A percentile compares a stretch with the other conserved stretches of the same genome.
Evolutionary conservation across 306 rosid genomes (phyloP).

Genomic region (Cucurbita argyrosperma): DNA sequence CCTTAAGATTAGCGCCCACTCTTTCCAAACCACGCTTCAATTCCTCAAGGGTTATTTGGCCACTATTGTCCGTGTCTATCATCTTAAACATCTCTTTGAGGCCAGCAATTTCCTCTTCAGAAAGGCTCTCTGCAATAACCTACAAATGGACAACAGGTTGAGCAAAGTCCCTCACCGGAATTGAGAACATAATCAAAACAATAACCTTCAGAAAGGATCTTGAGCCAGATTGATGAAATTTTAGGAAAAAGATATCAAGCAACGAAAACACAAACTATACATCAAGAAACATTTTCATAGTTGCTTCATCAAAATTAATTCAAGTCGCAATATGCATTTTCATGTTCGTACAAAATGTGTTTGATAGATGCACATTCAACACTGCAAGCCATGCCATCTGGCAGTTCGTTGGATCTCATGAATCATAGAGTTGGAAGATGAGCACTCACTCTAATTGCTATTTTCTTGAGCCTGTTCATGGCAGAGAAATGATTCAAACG

Average conservation of each 20-base stretch:
- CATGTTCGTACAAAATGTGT: background rate
- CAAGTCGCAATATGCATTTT: background rate
- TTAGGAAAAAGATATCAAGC: background rate
- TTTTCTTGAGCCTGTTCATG: constrained; percentile 76
- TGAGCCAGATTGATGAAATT: background rate
- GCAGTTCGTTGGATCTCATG: background rate
- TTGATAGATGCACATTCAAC: background rate
- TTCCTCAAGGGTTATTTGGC: constrained; percentile 78
- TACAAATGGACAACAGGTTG: constrained; percentile 14
- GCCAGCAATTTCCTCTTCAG: constrained; percentile 95
- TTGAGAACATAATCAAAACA: no score
- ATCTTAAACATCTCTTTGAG: constrained; percentile 85
- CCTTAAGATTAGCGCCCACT: constrained; percentile 65
- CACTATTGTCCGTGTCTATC: constrained; percentile 85
- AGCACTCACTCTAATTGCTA: constrained; percentile 74
- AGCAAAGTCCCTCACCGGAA: background rate
- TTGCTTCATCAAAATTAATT: background rate
- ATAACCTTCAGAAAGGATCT: no score
- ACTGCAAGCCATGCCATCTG: background rate
- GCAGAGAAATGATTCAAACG: constrained; percentile 96
- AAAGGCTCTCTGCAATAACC: constrained; percentile 83
- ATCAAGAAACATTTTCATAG: background rate
- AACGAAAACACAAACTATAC: background rate
- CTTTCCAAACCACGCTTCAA: constrained; percentile 72
- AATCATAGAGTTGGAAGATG: background rate